These are phyloP conservation scores for Calonectria pteridis DNA, from an alignment of 2,329 filamentous ascomycete species.

Conservation along the genomic window DNA sequence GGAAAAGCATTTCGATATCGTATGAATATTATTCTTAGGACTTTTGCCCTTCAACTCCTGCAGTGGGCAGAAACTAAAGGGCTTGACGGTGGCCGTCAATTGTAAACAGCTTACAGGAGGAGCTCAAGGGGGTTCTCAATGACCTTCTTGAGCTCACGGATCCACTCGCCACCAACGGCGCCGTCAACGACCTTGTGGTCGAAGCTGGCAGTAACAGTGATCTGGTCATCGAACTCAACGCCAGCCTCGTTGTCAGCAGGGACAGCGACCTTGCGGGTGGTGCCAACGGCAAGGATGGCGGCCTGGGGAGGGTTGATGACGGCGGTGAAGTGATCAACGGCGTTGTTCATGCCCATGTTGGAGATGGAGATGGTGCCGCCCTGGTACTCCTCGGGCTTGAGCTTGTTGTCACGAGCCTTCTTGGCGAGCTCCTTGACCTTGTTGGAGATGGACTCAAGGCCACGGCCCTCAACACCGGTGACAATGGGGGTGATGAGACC, in stretches of 20 bases:
- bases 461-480: conserved; percentile 86
- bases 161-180: conserved; percentile 95
- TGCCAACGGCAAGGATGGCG: conserved; percentile 93
- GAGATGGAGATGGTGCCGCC: conserved; percentile 99
- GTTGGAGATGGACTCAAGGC: conserved; percentile 87
- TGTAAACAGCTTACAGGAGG: conserved; percentile 74
- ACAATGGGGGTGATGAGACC: conserved; percentile 99
- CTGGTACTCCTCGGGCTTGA: conserved; percentile 99
- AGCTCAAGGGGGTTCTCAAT: conserved; percentile 97
- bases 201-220: conserved; percentile 93
- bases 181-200: conserved; percentile 99
- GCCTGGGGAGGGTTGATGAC: conserved; percentile 99
- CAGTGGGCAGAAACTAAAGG: conserved; percentile 13
- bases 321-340: conserved; percentile 96
- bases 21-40: conserved; percentile 31
- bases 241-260: conserved; percentile 89
- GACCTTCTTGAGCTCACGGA: conserved; percentile 96
- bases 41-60: conserved; percentile 8
- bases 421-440: conserved; percentile 97
- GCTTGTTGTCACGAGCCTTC: conserved; percentile 95
- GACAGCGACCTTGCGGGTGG: conserved; percentile 94
- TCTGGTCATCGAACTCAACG: conserved; percentile 97
- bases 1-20: conserved; percentile 30
- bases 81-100: conserved; percentile 20
- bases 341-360: conserved; percentile 99